Conservation (phyloP, 2,329 filamentous ascomycete genomes). For the Penicillium sp. region DNA sequence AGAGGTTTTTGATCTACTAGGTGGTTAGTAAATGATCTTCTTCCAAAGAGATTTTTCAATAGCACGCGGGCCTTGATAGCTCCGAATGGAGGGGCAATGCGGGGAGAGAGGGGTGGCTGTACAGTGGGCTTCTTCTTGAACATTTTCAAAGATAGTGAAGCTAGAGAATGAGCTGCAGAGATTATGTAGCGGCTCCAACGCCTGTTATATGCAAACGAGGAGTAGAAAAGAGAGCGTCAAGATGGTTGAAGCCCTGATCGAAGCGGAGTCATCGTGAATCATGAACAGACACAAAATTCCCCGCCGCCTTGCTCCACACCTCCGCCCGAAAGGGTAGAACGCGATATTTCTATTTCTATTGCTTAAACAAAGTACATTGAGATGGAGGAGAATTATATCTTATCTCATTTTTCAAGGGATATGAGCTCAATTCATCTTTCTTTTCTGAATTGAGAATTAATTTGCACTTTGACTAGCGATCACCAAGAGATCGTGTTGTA, state of each 20-base stretch:
- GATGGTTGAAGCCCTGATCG: background rate
- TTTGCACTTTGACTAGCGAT: background rate
- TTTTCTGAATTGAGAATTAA: background rate
- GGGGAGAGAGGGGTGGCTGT: slow-evolving; percentile 31
- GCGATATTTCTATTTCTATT: background rate
- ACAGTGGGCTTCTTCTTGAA: slow-evolving; percentile 70
- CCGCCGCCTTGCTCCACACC: slow-evolving; percentile 9
- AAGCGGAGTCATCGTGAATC: background rate
- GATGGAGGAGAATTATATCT: background rate
- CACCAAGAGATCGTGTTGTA: no score
- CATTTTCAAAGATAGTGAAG: slow-evolving; percentile 47
- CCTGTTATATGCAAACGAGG: background rate
- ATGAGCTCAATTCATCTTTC: background rate
- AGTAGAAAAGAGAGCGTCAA: background rate
- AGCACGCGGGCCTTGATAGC: slow-evolving; percentile 1
- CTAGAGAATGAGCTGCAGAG: background rate
- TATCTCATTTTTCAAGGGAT: no score
- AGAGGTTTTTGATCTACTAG: slow-evolving; percentile 67
- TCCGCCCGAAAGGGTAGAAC: background rate
- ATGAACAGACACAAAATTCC: slow-evolving; percentile 9
- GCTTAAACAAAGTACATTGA: background rate
- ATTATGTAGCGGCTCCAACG: background rate
- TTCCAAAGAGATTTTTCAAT: background rate
- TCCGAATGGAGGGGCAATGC: slow-evolving; percentile 33
- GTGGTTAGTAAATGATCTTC: slow-evolving; percentile 18